Conservation (phyloP, 139 green algal species). For the Chlorella sp. region DNA sequence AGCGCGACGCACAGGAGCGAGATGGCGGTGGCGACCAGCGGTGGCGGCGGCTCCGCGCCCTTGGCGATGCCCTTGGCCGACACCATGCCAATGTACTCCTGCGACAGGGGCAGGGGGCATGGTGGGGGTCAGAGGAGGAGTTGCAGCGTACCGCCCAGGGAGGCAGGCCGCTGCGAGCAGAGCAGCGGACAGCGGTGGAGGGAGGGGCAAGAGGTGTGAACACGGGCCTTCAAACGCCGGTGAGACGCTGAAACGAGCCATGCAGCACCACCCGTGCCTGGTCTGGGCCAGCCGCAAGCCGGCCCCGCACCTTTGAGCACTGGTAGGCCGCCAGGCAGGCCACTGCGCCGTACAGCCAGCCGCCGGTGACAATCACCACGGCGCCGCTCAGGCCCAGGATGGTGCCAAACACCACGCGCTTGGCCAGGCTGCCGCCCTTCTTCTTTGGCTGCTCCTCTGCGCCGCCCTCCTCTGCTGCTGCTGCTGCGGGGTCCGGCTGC, state of each 20-base stretch:
- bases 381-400: slow-evolving; percentile 66
- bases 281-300: neutral
- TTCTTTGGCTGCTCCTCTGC: slow-evolving; percentile 11
- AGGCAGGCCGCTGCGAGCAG: neutral
- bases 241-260: neutral
- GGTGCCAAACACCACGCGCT: slow-evolving; percentile 69
- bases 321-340: slow-evolving; percentile 79
- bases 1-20: slow-evolving; percentile 80
- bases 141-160: no score
- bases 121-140: no score
- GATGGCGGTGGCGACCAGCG: slow-evolving; percentile 65
- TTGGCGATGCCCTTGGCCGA: slow-evolving; percentile 49
- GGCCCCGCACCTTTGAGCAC: slow-evolving; percentile 46
- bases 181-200: neutral
- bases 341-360: slow-evolving; percentile 65
- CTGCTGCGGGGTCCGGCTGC: neutral
- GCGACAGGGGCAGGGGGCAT: neutral
- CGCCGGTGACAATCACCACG: slow-evolving; percentile 66
- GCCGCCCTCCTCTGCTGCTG: neutral
- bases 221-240: no score
- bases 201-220: neutral
- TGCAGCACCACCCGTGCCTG: neutral
- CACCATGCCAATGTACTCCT: slow-evolving; percentile 70
- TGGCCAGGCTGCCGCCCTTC: slow-evolving; percentile 54
- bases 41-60: slow-evolving; percentile 75